A percentile compares a stretch with the other conserved stretches of the same genome.
Evolutionary conservation across 2,329 filamentous ascomycete species (phyloP).

Genomic region (Nothopassalora personata): DNA sequence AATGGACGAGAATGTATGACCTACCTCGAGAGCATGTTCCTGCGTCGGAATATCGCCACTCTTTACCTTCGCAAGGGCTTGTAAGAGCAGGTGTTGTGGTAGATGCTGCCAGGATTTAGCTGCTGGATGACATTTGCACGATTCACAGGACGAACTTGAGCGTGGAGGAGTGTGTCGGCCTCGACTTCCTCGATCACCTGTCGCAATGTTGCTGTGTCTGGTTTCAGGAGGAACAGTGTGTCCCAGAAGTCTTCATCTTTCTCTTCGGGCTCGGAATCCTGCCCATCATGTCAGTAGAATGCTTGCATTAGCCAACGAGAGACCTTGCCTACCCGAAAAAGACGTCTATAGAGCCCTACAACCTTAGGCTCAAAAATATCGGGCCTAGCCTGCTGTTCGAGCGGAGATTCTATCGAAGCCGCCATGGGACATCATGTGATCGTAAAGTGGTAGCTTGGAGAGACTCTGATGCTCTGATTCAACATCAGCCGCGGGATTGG

Average conservation of each 20-base stretch:
- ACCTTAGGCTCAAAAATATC: conserved; percentile 93
- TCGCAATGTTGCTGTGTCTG: conserved; percentile 65
- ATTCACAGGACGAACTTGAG: conserved; percentile 52
- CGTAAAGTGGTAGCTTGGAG: not conserved
- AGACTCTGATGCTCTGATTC: not conserved
- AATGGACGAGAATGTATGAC: conserved; percentile 25
- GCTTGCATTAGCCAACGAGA: not conserved
- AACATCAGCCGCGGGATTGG: not conserved
- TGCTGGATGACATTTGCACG: not conserved
- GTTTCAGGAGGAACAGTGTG: conserved; percentile 87
- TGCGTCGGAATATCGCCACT: conserved; percentile 56
- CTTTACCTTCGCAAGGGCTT: conserved; percentile 66
- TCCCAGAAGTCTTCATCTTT: conserved; percentile 89
- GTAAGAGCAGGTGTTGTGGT: conserved; percentile 71
- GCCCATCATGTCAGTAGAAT: not conserved
- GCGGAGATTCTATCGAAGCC: conserved; percentile 65
- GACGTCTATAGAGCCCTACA: conserved; percentile 75
- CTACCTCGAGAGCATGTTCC: conserved; percentile 79
- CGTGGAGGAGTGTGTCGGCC: conserved; percentile 68
- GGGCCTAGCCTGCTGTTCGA: conserved; percentile 86
- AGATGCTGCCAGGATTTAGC: conserved; percentile 45
- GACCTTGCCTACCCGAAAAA: conserved; percentile 57
- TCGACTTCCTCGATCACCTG: conserved; percentile 63
- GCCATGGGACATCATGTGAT: not conserved
- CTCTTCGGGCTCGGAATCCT: conserved; percentile 61